These are phyloP conservation scores for Quercus dentata DNA, from an alignment of 306 rosid species.

Conservation along the genomic window DNA sequence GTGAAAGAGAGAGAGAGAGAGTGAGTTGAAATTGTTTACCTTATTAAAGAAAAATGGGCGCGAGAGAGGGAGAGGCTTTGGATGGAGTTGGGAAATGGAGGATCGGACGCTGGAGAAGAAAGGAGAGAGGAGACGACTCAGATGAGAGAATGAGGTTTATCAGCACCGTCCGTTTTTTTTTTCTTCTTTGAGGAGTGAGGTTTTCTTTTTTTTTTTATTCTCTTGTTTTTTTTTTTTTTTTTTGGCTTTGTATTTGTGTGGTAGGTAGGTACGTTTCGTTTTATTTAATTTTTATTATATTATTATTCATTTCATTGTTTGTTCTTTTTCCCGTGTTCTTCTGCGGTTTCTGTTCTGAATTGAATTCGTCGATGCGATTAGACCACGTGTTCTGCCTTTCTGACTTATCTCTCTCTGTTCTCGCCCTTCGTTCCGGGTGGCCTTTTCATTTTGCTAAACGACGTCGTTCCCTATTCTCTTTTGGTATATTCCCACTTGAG, in stretches of 20 bases:
- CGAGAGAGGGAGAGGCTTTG: slow-evolving; percentile 51
- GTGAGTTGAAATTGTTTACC: too few relatives aligned
- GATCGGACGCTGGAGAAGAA: slow-evolving; percentile 99
- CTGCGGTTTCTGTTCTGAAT: background rate
- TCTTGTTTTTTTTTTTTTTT: too few relatives aligned
- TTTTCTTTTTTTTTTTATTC: background rate
- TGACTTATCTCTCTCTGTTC: background rate
- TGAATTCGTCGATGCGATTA: background rate
- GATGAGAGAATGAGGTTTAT: slow-evolving; percentile 66
- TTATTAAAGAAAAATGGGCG: slow-evolving; percentile 35
- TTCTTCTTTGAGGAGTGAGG: background rate
- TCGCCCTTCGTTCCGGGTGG: too few relatives aligned
- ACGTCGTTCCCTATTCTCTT: background rate
- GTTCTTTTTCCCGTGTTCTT: background rate
- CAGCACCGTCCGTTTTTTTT: slow-evolving; percentile 80
- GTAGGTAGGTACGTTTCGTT: too few relatives aligned
- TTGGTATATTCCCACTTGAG: too few relatives aligned
- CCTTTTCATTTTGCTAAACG: background rate
- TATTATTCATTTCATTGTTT: background rate
- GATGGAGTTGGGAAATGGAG: slow-evolving; percentile 51
- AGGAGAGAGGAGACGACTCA: slow-evolving; percentile 71
- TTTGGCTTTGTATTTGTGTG: background rate
- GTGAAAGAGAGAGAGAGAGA: background rate
- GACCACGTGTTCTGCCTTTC: slow-evolving; percentile 12
- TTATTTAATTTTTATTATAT: background rate